phyloP scores from a whole-genome alignment of 2,329 filamentous ascomycete species.

The Ophiostoma tasmaniense region DNA sequence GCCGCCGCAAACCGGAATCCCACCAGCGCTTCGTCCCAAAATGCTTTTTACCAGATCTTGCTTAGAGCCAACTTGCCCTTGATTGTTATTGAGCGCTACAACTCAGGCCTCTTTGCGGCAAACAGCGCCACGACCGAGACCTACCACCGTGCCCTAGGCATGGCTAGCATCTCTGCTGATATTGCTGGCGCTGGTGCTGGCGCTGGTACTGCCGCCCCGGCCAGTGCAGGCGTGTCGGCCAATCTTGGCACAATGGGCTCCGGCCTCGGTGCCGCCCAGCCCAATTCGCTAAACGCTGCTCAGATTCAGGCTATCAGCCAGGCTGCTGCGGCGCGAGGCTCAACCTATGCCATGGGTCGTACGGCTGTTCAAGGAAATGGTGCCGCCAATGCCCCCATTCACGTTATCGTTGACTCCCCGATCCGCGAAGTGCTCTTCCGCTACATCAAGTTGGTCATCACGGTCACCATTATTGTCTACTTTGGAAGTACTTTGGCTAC shows the following conservation, averaged over 20 bases:
- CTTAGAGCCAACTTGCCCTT: constrained; percentile 88
- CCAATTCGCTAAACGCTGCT: constrained; percentile 38
- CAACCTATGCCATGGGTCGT: constrained; percentile 46
- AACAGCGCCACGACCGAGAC: constrained; percentile 69
- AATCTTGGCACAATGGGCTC: constrained; percentile 14
- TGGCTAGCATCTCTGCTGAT: constrained; percentile 25
- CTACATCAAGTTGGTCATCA: constrained; percentile 80
- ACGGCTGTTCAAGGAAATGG: constrained; percentile 50
- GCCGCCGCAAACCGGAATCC: constrained; percentile 91
- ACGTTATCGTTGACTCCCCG: constrained; percentile 92
- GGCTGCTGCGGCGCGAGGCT: constrained; percentile 67
- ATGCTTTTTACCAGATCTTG: constrained; percentile 86
- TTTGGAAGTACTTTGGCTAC: constrained; percentile 44
- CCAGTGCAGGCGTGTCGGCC: constrained; percentile 4
- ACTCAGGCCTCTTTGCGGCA: constrained; percentile 74
- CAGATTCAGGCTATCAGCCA: constrained; percentile 73
- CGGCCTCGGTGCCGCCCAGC: background rate
- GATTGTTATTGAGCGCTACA: constrained; percentile 83
- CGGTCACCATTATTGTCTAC: constrained; percentile 67
- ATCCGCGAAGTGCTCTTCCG: constrained; percentile 71
- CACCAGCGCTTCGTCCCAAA: constrained; percentile 76
- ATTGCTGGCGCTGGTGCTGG: background rate
- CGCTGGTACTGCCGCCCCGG: background rate
- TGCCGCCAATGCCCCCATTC: constrained; percentile 74
- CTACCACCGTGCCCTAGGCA: constrained; percentile 64